Evolutionary conservation across 2,329 filamentous ascomycete genomes (phyloP).

Genomic region (Fusarium paranaense): DNA sequence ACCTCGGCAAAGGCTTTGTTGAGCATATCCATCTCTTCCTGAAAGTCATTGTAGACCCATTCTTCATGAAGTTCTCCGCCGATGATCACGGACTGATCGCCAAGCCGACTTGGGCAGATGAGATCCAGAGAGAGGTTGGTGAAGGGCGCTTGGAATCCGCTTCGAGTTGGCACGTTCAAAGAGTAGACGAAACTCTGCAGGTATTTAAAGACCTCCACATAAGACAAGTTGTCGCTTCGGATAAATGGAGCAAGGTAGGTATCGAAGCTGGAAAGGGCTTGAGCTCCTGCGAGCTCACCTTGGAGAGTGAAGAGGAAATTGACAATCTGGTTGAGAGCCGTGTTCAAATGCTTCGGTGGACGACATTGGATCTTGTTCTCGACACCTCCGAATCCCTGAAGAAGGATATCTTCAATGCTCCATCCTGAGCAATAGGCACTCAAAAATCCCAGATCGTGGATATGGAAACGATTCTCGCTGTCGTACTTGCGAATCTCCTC

Average conservation of each 20-base stretch:
- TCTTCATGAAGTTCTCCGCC: conserved; percentile 27
- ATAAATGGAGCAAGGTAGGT: conserved; percentile 40
- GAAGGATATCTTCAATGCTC: conserved; percentile 40
- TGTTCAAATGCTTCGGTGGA: conserved; percentile 40
- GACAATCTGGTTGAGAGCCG: conserved; percentile 41
- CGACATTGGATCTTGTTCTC: conserved; percentile 43
- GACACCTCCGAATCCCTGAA: conserved; percentile 39
- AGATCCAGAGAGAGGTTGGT: conserved; percentile 40
- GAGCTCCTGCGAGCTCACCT: conserved; percentile 38
- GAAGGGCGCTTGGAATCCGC: conserved; percentile 41
- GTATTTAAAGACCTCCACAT: conserved; percentile 39
- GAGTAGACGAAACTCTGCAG: conserved; percentile 43
- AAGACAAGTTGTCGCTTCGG: conserved; percentile 31
- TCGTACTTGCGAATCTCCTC: conserved; percentile 30
- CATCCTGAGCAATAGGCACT: conserved; percentile 43
- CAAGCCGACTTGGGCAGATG: conserved; percentile 32
- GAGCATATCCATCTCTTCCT: conserved; percentile 41
- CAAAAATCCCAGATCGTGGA: conserved; percentile 39
- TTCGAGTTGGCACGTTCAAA: conserved; percentile 41
- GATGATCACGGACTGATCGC: conserved; percentile 31
- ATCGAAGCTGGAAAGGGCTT: conserved; percentile 39
- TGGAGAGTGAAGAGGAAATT: conserved; percentile 41
- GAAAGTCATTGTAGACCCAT: conserved; percentile 39
- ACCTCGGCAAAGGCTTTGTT: conserved; percentile 42
- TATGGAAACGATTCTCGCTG: conserved; percentile 39